These are phyloP conservation scores for Jackrogersella minutella DNA, from an alignment of 495 filamentous ascomycete genomes.

Conservation along the genomic window DNA sequence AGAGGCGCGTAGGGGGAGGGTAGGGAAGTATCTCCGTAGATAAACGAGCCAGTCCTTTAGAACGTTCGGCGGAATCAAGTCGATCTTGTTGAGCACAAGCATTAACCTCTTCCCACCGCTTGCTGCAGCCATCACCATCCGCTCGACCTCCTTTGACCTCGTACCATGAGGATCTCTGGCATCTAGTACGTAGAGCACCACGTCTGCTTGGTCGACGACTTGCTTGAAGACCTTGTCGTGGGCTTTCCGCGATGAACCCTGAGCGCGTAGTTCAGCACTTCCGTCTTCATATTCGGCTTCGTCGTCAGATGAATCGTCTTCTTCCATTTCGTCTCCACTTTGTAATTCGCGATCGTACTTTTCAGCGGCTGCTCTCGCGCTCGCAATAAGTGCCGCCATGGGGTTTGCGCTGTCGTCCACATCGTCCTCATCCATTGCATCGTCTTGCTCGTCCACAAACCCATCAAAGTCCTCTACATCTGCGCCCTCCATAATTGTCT, in stretches of 20 bases:
- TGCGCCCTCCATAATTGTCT: slow-evolving; percentile 53
- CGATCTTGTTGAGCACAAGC: slow-evolving; percentile 96
- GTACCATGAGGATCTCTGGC: slow-evolving; percentile 93
- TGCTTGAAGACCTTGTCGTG: slow-evolving; percentile 97
- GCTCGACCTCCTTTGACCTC: slow-evolving; percentile 87
- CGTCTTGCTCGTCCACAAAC: slow-evolving; percentile 52
- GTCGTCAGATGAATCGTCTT: slow-evolving; percentile 66
- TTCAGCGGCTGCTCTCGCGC: slow-evolving; percentile 82
- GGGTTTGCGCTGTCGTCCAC: slow-evolving; percentile 71
- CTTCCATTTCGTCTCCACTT: slow-evolving; percentile 65
- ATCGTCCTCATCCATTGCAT: slow-evolving; percentile 61
- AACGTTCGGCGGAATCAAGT: slow-evolving; percentile 82
- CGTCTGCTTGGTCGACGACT: slow-evolving; percentile 88
- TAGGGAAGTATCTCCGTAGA: slow-evolving; percentile 90
- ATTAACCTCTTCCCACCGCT: slow-evolving; percentile 87
- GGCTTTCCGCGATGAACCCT: slow-evolving; percentile 72
- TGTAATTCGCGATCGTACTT: slow-evolving; percentile 75
- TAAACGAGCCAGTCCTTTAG: slow-evolving; percentile 85
- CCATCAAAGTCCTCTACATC: slow-evolving; percentile 58
- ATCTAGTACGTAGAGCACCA: slow-evolving; percentile 93
- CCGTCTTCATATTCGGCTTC: slow-evolving; percentile 63
- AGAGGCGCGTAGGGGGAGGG: slow-evolving; percentile 87
- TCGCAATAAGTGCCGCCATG: slow-evolving; percentile 93
- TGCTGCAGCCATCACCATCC: slow-evolving; percentile 85
- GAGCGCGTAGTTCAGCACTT: slow-evolving; percentile 44